Conservation (phyloP, 331 rosid species). For the Acacia pycnantha region DNA sequence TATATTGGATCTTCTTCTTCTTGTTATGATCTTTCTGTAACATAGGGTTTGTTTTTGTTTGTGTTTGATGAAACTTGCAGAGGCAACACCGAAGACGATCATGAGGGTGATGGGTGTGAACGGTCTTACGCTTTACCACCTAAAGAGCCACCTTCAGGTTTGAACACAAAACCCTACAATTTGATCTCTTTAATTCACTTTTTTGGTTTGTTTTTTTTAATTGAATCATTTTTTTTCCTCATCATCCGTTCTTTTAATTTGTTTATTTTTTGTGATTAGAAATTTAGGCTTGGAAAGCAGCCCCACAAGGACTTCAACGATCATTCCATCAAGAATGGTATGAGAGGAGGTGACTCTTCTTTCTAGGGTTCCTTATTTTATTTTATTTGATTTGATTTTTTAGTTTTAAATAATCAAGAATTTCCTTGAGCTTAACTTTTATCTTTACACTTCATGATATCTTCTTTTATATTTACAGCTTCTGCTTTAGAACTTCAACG, state of each 20-base stretch:
- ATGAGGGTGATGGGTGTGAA: constrained; percentile 99
- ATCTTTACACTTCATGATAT: constrained; percentile 35
- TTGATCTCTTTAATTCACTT: constrained; percentile 22
- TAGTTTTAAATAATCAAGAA: not conserved
- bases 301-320: constrained; percentile 99
- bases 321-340: constrained; percentile 93
- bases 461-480: constrained; percentile 45
- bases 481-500: constrained; percentile 88
- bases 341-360: constrained; percentile 58
- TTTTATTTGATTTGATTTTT: not conserved
- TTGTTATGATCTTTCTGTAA: not conserved
- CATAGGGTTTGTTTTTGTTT: not conserved
- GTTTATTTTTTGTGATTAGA: constrained; percentile 46
- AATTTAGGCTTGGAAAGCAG: constrained; percentile 98
- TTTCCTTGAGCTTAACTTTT: constrained; percentile 24
- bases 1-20: not conserved
- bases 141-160: constrained; percentile 99
- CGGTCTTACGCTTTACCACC: constrained; percentile 99
- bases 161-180: constrained; percentile 11
- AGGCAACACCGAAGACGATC: constrained; percentile 98
- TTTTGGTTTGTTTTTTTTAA: not conserved
- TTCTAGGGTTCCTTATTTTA: constrained; percentile 55
- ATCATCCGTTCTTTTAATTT: not conserved
- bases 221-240: not conserved
- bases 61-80: constrained; percentile 39